These are phyloP conservation scores for Microglena sp. DNA, from an alignment of 139 green algal genomes.

Conservation along the genomic window DNA sequence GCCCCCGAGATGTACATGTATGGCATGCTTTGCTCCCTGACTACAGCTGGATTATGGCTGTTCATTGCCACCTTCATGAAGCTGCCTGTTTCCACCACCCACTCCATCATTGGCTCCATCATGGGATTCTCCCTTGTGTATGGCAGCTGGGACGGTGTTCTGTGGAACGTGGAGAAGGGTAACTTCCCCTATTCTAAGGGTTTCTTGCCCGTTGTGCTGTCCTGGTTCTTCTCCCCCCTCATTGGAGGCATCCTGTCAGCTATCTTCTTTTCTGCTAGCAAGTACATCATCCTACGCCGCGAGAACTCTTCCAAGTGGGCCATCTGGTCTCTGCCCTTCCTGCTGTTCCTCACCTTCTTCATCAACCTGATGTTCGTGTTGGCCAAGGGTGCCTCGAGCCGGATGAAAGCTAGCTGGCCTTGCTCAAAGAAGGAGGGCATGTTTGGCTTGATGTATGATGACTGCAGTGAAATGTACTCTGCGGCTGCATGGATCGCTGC, in stretches of 20 bases:
- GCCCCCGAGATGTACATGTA: too few species aligned
- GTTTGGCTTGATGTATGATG: not conserved
- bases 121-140: slow-evolving; percentile 32
- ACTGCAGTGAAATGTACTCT: slow-evolving; percentile 10
- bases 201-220: slow-evolving; percentile 7
- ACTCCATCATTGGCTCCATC: slow-evolving; percentile 35
- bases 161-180: slow-evolving; percentile 20
- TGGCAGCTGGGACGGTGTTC: slow-evolving; percentile 10
- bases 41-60: slow-evolving; percentile 25
- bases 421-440: not conserved
- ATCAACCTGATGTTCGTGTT: slow-evolving; percentile 35
- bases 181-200: slow-evolving; percentile 15
- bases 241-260: slow-evolving; percentile 6
- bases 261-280: slow-evolving; percentile 18
- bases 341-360: slow-evolving; percentile 31
- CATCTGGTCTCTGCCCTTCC: slow-evolving; percentile 28
- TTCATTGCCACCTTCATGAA: slow-evolving; percentile 28
- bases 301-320: slow-evolving; percentile 16
- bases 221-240: slow-evolving; percentile 32
- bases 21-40: slow-evolving; percentile 14
- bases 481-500: slow-evolving; percentile 11
- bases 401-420: not conserved
- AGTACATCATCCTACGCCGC: slow-evolving; percentile 19
- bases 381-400: slow-evolving; percentile 10
- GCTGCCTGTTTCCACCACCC: slow-evolving; percentile 48